Conservation (phyloP, 192 early-diverging fungal genomes). For the Linnemannia elongata region DNA sequence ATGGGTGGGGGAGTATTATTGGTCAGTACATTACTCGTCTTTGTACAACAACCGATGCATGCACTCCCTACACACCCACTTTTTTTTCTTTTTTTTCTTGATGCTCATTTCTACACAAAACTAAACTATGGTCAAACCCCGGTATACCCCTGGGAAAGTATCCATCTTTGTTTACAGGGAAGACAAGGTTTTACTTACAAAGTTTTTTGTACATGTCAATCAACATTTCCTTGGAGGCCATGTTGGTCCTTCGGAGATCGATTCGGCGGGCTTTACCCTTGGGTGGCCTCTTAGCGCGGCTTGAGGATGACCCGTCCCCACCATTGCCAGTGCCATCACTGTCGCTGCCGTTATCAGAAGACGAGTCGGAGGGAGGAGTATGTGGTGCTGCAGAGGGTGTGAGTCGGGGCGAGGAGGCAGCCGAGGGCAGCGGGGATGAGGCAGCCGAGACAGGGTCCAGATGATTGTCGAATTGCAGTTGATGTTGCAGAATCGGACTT, state of each 20-base stretch:
- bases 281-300: conserved; percentile 3
- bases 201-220: conserved; percentile 34
- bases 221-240: conserved; percentile 20
- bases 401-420: background rate
- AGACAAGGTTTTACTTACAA: conserved; percentile 17
- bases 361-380: background rate
- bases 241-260: conserved; percentile 46
- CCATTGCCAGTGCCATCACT: background rate
- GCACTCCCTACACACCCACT: background rate
- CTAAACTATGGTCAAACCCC: background rate
- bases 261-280: conserved; percentile 32
- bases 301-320: background rate
- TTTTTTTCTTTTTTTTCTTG: background rate
- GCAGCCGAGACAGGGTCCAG: conserved; percentile 15
- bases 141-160: background rate
- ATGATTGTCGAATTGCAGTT: conserved; percentile 20
- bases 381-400: background rate
- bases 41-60: background rate
- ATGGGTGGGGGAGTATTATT: background rate
- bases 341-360: background rate
- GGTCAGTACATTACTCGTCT: background rate
- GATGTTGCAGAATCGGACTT: background rate
- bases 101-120: background rate
- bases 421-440: background rate
- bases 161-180: background rate